A percentile compares a stretch with the other conserved stretches of the same genome.
Conservation (phyloP, 371 early-diverging fungal genomes). For the Parasitella parasitica region DNA sequence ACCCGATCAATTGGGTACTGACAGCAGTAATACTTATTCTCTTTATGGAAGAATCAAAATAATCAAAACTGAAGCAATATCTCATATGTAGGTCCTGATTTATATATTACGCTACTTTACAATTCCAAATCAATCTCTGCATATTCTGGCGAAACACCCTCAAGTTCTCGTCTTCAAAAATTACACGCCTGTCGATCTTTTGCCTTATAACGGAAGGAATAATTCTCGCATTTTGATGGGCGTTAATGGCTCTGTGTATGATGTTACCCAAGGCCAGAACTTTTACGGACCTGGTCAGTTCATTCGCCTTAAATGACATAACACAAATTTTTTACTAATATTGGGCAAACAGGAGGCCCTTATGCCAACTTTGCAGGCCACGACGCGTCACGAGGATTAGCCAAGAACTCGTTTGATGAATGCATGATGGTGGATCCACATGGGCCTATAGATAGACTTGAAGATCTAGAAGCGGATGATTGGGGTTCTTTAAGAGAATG, state of each 20-base stretch:
- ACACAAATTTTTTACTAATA: not conserved
- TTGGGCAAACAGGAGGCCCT: slow-evolving; percentile 59
- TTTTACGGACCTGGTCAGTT: slow-evolving; percentile 89
- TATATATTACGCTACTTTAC: slow-evolving; percentile 18
- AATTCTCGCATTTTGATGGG: slow-evolving; percentile 71
- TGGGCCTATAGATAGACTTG: slow-evolving; percentile 78
- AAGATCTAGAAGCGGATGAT: slow-evolving; percentile 76
- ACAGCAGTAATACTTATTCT: slow-evolving; percentile 11
- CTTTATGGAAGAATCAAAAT: not conserved
- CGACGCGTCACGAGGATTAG: slow-evolving; percentile 84
- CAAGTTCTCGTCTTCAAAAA: slow-evolving; percentile 60
- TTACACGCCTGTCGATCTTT: slow-evolving; percentile 71
- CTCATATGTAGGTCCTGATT: slow-evolving; percentile 14
- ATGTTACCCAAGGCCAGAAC: slow-evolving; percentile 80
- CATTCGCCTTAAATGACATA: not conserved
- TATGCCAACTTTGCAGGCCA: slow-evolving; percentile 92
- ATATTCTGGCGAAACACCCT: slow-evolving; percentile 41
- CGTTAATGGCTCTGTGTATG: slow-evolving; percentile 85
- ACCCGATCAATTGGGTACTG: slow-evolving; percentile 30
- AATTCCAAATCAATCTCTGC: slow-evolving; percentile 4
- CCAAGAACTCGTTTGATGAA: slow-evolving; percentile 87
- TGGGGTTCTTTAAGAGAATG: slow-evolving; percentile 75
- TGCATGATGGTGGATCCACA: slow-evolving; percentile 73
- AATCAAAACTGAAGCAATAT: not conserved
- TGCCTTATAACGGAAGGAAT: slow-evolving; percentile 59